phyloP scores from a whole-genome alignment of 2,329 filamentous ascomycete species.

The Aspergillus udagawae region DNA sequence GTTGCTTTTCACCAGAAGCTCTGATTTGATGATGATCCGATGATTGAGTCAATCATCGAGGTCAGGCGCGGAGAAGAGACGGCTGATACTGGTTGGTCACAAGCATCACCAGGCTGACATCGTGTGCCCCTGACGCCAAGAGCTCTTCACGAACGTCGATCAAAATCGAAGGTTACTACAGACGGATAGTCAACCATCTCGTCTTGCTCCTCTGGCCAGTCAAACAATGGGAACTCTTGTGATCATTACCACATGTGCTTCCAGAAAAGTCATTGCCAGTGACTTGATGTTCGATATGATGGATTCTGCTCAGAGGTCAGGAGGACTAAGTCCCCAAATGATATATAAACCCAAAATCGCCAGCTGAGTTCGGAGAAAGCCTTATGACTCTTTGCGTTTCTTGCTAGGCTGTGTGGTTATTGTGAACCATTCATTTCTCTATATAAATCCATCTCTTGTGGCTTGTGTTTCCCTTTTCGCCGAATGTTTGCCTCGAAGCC shows the following conservation, averaged over 20 bases:
- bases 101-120: conserved; percentile 4
- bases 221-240: background rate
- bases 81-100: conserved; percentile 2
- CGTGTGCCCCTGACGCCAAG: background rate
- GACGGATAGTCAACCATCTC: background rate
- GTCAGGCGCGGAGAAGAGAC: background rate
- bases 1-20: background rate
- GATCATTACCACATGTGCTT: background rate
- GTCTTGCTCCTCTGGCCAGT: background rate
- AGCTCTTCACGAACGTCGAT: background rate
- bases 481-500: no score
- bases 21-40: background rate
- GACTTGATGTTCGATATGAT: background rate
- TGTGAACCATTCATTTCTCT: background rate
- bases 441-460: background rate
- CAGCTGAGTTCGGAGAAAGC: background rate
- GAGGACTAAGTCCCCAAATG: background rate
- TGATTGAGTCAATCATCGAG: background rate
- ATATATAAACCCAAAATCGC: background rate
- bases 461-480: no score
- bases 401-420: background rate
- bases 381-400: background rate
- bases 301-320: background rate
- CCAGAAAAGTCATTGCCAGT: background rate
- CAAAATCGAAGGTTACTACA: background rate